Evolutionary conservation across 768 basidiomycete genomes (phyloP), one percentile per base, ranked within the genome.

Genomic region (Rhodosporidiobolus sp.): DNA sequence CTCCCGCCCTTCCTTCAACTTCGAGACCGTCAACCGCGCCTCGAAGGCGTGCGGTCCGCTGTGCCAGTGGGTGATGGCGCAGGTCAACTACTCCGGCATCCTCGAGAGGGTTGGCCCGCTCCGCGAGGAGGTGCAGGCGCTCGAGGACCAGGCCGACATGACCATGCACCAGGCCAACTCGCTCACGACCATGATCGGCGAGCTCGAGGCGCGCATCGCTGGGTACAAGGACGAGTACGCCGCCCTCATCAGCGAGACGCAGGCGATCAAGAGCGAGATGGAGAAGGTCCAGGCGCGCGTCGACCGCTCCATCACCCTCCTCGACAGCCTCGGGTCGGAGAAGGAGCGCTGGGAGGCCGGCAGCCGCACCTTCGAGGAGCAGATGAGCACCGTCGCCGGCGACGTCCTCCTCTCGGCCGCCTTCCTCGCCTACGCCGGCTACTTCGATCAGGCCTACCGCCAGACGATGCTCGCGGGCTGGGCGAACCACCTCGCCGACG

Each of bases 371-470:
- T 99, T 99, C 80, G 96, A 97, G 78, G 87, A 89, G 1, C 95
- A 98, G 81, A 98, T 98, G 95, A 90, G 92, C 80, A 99, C 96
- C 54, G 94, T 98, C 74, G 92, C 94, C 48, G 96, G 96, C 34
- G 95, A 99, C 80, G 94, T 97, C 56, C 83, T 99, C 43, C 85
- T 98, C 48, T 96, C 95, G 53, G 90, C 95, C 2, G 96, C 92
- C 0, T 98, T 97, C 87, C 82, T 98, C 70, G 94, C 96, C 2
- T 99, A 99, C 77, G 89, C 90, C 30, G 96, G 96, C 63, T 98
- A 93, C 87, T 99, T 98, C 80, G 96, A 99, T 80, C 96, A 99
- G 81, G 89, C 92, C 79, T 95, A 97, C 83, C 91, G 96, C 71
- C 94, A 97, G 81, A 86, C 88, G 69, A 94, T 96, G 91, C 94